These are phyloP conservation scores for Gracilaria gracilis DNA, from an alignment of 23 red algal species.

Conservation along the genomic window DNA sequence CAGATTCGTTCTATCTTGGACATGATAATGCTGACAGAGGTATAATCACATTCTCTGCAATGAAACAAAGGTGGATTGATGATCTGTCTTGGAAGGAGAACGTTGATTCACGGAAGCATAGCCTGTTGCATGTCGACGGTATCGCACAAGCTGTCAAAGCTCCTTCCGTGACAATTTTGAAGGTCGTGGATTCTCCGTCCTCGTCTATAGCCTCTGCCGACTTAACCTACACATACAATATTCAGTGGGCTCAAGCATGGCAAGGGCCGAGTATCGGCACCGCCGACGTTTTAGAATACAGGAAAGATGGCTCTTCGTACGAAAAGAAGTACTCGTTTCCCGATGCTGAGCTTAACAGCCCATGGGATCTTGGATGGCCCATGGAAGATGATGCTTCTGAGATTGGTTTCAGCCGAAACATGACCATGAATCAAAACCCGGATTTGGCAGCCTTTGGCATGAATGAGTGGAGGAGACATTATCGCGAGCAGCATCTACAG, in stretches of 20 bases:
- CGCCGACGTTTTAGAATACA: slow-evolving; percentile 19
- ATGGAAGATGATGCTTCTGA: slow-evolving; percentile 67
- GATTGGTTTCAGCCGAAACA: slow-evolving; percentile 46
- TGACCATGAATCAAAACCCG: slow-evolving; percentile 47
- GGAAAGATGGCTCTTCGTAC: not conserved
- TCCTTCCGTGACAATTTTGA: slow-evolving; percentile 50
- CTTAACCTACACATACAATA: slow-evolving; percentile 52
- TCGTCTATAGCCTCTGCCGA: slow-evolving; percentile 36
- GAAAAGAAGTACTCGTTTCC: slow-evolving; percentile 25
- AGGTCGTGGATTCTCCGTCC: slow-evolving; percentile 3
- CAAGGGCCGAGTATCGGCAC: slow-evolving; percentile 19
- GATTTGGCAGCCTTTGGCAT: slow-evolving; percentile 42
- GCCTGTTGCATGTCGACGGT: slow-evolving; percentile 62
- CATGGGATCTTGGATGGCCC: slow-evolving; percentile 67
- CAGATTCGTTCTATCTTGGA: slow-evolving; percentile 60
- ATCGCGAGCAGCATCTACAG: slow-evolving; percentile 30
- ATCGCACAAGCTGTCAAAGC: slow-evolving; percentile 56
- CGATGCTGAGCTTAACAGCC: slow-evolving; percentile 33
- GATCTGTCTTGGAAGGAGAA: slow-evolving; percentile 56
- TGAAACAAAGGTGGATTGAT: slow-evolving; percentile 57
- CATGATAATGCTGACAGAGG: slow-evolving; percentile 74
- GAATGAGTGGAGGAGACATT: slow-evolving; percentile 54
- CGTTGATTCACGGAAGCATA: slow-evolving; percentile 48
- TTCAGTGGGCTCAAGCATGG: slow-evolving; percentile 66
- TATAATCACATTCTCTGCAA: slow-evolving; percentile 50